phyloP scores from a whole-genome alignment of 345 rosid genomes.

The Isatis tinctoria region DNA sequence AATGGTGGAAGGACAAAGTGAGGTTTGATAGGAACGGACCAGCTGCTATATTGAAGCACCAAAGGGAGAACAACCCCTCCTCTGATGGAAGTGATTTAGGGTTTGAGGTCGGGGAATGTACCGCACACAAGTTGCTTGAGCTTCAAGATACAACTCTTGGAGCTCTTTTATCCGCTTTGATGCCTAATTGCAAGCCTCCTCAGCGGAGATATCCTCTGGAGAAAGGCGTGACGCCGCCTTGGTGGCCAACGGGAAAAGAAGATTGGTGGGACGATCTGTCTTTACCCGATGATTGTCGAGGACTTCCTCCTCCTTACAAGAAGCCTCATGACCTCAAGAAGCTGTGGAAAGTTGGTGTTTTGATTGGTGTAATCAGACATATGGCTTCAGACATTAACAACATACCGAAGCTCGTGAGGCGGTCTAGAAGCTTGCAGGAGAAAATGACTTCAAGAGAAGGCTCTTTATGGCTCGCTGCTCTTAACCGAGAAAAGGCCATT shows the following conservation, averaged over 20 bases:
- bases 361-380: slow-evolving; percentile 79
- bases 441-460: slow-evolving; percentile 95
- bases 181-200: slow-evolving; percentile 93
- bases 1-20: slow-evolving; percentile 98
- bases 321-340: slow-evolving; percentile 98
- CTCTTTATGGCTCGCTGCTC: slow-evolving; percentile 84
- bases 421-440: slow-evolving; percentile 86
- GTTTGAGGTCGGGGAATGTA: slow-evolving; percentile 46
- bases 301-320: slow-evolving; percentile 89
- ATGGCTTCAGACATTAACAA: slow-evolving; percentile 70
- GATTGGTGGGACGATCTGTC: slow-evolving; percentile 88
- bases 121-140: slow-evolving; percentile 79
- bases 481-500: slow-evolving; percentile 66
- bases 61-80: slow-evolving; percentile 45
- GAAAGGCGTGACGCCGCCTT: slow-evolving; percentile 83
- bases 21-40: slow-evolving; percentile 93
- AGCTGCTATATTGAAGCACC: slow-evolving; percentile 76
- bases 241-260: slow-evolving; percentile 96
- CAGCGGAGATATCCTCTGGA: slow-evolving; percentile 86
- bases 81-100: slow-evolving; percentile 46
- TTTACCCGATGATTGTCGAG: slow-evolving; percentile 60
- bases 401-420: slow-evolving; percentile 78
- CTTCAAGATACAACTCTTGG: slow-evolving; percentile 98
- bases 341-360: slow-evolving; percentile 90
- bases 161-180: slow-evolving; percentile 72